Conservation (phyloP, 1,284 basidiomycete species). For the Blastosporella zonata region DNA sequence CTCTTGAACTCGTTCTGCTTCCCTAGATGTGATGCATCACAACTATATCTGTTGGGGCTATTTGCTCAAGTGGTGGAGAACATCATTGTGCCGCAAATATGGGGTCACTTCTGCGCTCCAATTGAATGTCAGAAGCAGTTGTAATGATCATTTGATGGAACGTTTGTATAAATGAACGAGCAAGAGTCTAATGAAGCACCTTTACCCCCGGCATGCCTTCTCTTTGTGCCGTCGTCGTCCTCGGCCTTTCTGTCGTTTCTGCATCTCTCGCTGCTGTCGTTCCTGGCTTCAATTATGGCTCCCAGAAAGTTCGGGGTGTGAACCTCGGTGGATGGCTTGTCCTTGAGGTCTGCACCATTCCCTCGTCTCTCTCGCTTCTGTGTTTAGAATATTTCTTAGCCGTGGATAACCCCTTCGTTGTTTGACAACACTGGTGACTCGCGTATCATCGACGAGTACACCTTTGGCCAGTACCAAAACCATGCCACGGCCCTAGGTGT, state of each 20-base stretch:
- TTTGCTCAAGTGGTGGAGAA: constrained; percentile 1
- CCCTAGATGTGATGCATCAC: background rate
- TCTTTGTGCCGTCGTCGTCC: constrained; percentile 16
- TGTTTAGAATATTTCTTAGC: constrained; percentile 32
- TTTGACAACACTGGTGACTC: constrained; percentile 77
- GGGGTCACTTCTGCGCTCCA: constrained; percentile 12
- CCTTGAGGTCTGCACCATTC: constrained; percentile 50
- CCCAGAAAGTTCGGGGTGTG: constrained; percentile 64
- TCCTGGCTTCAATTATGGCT: constrained; percentile 51
- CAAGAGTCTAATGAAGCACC: background rate
- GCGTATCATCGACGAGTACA: constrained; percentile 81
- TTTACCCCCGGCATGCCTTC: constrained; percentile 16
- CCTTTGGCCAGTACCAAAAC: constrained; percentile 69
- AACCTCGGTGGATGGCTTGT: constrained; percentile 83
- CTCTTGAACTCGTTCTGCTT: background rate
- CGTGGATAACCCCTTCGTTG: constrained; percentile 86
- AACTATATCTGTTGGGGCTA: background rate
- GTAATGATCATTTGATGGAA: constrained; percentile 4
- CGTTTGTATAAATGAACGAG: constrained; percentile 12
- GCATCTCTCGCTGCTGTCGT: constrained; percentile 30
- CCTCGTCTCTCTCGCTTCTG: background rate
- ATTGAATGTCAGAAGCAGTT: constrained; percentile 10
- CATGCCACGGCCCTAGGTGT: constrained; percentile 41
- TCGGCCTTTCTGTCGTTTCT: constrained; percentile 24
- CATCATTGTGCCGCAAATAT: constrained; percentile 1